Conservation (phyloP, 139 green algal species). For the Chlamydomonas sphaeroides region DNA sequence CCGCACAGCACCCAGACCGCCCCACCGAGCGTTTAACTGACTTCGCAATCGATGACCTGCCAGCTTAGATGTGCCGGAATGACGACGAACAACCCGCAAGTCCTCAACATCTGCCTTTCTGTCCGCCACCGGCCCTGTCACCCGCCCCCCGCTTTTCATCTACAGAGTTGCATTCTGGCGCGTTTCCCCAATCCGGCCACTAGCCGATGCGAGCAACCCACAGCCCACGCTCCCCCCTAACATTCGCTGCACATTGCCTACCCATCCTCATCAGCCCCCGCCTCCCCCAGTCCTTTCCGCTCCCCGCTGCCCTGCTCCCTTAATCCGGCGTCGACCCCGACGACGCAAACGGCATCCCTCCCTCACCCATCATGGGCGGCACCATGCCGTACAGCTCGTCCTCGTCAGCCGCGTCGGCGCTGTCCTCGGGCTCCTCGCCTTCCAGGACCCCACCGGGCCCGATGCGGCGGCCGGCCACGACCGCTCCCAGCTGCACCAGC, state of each 20-base stretch:
- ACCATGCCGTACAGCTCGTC: constrained; percentile 33
- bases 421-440: constrained; percentile 17
- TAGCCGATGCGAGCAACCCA: too few relatives aligned
- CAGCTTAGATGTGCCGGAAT: too few relatives aligned
- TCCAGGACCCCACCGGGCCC: neutral
- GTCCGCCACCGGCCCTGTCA: too few relatives aligned
- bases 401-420: constrained; percentile 10
- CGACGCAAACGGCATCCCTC: constrained; percentile 9
- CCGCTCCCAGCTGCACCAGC: constrained; percentile 12
- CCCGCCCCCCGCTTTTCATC: too few relatives aligned
- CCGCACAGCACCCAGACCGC: too few relatives aligned
- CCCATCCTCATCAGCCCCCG: neutral
- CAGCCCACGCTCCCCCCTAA: neutral
- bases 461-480: constrained; percentile 3
- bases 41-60: too few relatives aligned
- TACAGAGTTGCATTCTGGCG: too few relatives aligned
- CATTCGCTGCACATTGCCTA: neutral
- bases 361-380: constrained; percentile 12
- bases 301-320: neutral
- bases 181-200: too few relatives aligned
- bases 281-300: neutral
- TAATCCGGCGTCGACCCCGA: constrained; percentile 29
- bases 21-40: too few relatives aligned
- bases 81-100: too few relatives aligned
- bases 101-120: too few relatives aligned